These are phyloP conservation scores for Fibroporia radiculosa DNA, from an alignment of 768 basidiomycete species.

Conservation along the genomic window DNA sequence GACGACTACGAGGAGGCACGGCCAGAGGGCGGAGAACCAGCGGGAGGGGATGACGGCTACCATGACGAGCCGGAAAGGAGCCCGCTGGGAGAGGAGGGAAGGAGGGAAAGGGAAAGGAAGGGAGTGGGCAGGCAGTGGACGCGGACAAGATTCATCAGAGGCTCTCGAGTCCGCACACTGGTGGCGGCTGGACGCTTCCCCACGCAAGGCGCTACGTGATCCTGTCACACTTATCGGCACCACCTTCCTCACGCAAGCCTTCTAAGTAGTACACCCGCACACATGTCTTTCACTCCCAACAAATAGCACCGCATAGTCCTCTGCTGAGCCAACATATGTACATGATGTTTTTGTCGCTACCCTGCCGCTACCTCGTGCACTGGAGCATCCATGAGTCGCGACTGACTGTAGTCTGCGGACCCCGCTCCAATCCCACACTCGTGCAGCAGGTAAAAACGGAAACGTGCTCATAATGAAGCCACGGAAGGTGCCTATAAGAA, in stretches of 20 bases:
- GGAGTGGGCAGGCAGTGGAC: not conserved
- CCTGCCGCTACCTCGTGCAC: too few species aligned
- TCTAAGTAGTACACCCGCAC: not conserved
- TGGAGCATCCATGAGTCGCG: too few species aligned
- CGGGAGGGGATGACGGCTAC: constrained; percentile 1
- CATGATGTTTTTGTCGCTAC: too few species aligned
- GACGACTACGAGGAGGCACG: constrained; percentile 17
- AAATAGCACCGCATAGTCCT: not conserved
- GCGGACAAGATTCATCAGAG: not conserved
- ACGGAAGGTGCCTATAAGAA: constrained; percentile 36
- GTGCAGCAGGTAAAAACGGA: too few species aligned
- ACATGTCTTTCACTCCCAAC: not conserved
- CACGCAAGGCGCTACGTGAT: not conserved
- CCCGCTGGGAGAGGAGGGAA: constrained; percentile 24
- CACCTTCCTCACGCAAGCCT: not conserved
- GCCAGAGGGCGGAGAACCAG: constrained; percentile 5
- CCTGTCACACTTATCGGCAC: not conserved
- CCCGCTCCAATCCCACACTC: too few species aligned
- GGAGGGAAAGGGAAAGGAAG: constrained; percentile 10
- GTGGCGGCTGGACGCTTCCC: constrained; percentile 1
- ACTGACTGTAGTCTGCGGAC: too few species aligned
- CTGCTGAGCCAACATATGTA: too few species aligned
- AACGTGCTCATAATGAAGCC: too few species aligned
- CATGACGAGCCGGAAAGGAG: constrained; percentile 19
- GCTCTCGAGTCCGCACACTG: constrained; percentile 1